Evolutionary conservation across 805 yeast species (phyloP).

Genomic region (Zygotorulaspora chibaensis): DNA sequence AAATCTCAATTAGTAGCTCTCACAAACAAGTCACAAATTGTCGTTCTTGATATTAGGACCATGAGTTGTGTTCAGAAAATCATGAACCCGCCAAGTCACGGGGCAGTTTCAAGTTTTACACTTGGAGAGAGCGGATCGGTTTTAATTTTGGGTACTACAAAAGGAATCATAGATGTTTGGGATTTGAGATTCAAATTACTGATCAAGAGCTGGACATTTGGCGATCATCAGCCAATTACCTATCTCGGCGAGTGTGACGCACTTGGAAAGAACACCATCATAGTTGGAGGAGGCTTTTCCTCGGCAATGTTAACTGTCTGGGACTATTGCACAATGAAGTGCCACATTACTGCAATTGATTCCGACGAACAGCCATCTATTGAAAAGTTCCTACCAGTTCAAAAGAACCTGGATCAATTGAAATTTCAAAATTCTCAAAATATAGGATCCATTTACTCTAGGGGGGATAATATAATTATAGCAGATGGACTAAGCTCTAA

Average conservation of each 20-base stretch:
- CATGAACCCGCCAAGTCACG: conserved; percentile 58
- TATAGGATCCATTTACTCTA: conserved; percentile 9
- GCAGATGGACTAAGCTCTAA: conserved; percentile 19
- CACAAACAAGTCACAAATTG: conserved; percentile 51
- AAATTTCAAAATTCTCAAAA: conserved; percentile 2
- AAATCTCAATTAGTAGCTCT: conserved; percentile 44
- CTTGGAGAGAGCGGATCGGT: conserved; percentile 54
- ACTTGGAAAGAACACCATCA: conserved; percentile 38
- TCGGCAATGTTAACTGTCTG: conserved; percentile 61
- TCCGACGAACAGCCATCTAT: conserved; percentile 24
- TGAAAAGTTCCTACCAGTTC: conserved; percentile 17
- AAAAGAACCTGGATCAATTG: conserved; percentile 9
- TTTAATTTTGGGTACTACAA: conserved; percentile 69
- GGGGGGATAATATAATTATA: conserved; percentile 16
- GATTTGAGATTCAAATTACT: conserved; percentile 64
- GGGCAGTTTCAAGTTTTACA: conserved; percentile 57
- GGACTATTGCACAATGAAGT: conserved; percentile 65
- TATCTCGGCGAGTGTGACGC: conserved; percentile 40
- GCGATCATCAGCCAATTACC: conserved; percentile 46
- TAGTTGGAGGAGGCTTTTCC: conserved; percentile 65
- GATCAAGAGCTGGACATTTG: conserved; percentile 60
- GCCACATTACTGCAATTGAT: conserved; percentile 43
- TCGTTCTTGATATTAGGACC: conserved; percentile 54
- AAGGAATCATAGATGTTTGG: conserved; percentile 76
- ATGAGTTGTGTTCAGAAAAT: conserved; percentile 44